Conservation (phyloP, 2,329 filamentous ascomycete genomes). For the Alternaria sp. region DNA sequence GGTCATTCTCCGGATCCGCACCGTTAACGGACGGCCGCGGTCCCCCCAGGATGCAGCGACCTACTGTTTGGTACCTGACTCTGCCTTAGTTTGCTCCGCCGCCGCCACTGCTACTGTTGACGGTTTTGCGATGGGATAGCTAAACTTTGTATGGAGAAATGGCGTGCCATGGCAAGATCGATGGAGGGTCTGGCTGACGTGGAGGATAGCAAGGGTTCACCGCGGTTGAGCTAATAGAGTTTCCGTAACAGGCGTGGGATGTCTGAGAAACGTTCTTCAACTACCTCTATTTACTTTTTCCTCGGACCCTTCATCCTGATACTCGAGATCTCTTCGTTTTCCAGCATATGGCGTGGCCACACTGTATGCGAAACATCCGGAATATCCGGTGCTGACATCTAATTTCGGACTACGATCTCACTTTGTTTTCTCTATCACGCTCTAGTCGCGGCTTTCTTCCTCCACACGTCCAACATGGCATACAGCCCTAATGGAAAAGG, state of each 20-base stretch:
- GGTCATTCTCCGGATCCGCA: background rate
- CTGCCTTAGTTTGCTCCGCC: background rate
- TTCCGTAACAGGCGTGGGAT: background rate
- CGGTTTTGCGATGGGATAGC: background rate
- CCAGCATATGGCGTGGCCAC: background rate
- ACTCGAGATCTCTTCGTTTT: background rate
- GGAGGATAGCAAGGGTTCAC: background rate
- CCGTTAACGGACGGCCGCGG: background rate
- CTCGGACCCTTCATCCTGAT: background rate
- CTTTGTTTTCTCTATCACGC: background rate
- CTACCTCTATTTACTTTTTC: background rate
- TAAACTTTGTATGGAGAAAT: background rate
- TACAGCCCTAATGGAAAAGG: conserved; percentile 1
- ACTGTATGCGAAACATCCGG: background rate
- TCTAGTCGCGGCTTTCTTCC: background rate
- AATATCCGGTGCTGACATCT: background rate
- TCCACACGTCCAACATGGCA: background rate
- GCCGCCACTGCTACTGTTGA: background rate
- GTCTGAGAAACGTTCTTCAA: background rate
- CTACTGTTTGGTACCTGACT: background rate
- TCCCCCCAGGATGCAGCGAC: background rate
- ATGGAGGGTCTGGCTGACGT: background rate
- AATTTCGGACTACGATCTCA: background rate
- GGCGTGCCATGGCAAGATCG: background rate
- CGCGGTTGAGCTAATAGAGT: background rate